phyloP scores from a whole-genome alignment of 345 rosid genomes.

The Euclidium syriacum region DNA sequence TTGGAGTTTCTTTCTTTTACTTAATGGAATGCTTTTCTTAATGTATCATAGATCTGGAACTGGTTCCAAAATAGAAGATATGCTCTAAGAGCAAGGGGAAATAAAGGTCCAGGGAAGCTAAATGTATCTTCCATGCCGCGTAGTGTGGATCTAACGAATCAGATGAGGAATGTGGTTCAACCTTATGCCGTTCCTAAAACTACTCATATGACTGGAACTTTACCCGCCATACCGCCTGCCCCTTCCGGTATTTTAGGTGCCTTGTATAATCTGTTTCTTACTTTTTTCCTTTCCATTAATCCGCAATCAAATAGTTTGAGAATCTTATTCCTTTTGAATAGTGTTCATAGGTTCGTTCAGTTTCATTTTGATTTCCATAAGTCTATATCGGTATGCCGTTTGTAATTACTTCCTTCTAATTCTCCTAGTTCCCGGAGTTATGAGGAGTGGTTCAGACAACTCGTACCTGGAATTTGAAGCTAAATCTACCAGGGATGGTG shows the following conservation, averaged over 20 bases:
- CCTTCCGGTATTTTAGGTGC: slow-evolving; percentile 50
- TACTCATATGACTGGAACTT: slow-evolving; percentile 42
- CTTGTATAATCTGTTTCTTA: neutral
- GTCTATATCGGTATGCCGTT: slow-evolving; percentile 2
- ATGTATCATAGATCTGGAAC: slow-evolving; percentile 73
- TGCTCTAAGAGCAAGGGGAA: slow-evolving; percentile 81
- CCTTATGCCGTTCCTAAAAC: slow-evolving; percentile 51
- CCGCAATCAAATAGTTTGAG: neutral
- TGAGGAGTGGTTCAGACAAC: slow-evolving; percentile 56
- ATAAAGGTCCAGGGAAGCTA: slow-evolving; percentile 77
- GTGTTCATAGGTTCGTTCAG: neutral
- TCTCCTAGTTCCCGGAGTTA: slow-evolving; percentile 42
- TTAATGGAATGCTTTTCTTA: neutral
- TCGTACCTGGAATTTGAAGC: slow-evolving; percentile 88
- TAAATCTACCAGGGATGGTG: slow-evolving; percentile 95
- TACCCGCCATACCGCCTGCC: slow-evolving; percentile 39
- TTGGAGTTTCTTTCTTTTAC: neutral
- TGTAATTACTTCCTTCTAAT: neutral
- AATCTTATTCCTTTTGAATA: neutral
- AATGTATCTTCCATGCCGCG: slow-evolving; percentile 60
- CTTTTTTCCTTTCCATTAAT: neutral
- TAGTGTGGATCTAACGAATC: slow-evolving; percentile 47
- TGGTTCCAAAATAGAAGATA: slow-evolving; percentile 99
- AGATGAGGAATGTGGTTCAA: slow-evolving; percentile 54
- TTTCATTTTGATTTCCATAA: neutral